Base-by-base conservation (phyloP, 495 filamentous ascomycete genomes). In the Penicillium steckii region DNA sequence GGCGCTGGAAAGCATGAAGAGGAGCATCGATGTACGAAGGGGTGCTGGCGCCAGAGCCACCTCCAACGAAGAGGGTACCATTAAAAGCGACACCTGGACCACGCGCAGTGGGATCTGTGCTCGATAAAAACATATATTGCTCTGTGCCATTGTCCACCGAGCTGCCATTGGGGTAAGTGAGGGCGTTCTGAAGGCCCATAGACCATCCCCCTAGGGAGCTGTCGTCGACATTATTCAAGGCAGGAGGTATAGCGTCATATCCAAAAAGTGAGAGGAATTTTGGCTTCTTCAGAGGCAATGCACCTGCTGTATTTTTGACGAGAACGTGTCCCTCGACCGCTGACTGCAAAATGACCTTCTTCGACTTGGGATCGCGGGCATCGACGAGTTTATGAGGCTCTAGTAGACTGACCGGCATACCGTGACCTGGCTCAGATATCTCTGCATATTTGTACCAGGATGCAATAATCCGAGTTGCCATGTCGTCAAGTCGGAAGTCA, bases 401-500 rank as follows among this genome's bases (percentile, higher is more conserved):
- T 3, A 76, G 85, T 79, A 81, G 80, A 45, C 80, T 79, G 15
- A 77, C 75, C 4, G 81, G 88, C 46, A 85, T 78, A 42, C 82
- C 77, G 18, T 86, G 72, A 42, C 90, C 88, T 10, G 71, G 62
- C 0, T 66, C 48, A 6, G 80, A 77, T 52, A 72, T 80, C 3
- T 43, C 66, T 1, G 86, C 79, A 58, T 91, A 67, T 59, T 91
- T 85, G 68, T 91, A 95, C 89, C 89, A 94, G 0, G 89, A 77
- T 0, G 91, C 91, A 3, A 95, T 85, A 48, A 94, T 81, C 22
- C 91, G 23, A 77, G 59, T 73, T n/a, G 60, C 72, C 83, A 86
- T 86, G 48, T 86, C 81, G 55, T 85, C 78, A 2, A 86, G 61
- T 37, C 57, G 66, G 30, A 23, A 69, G 32, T 55, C 51, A 3